phyloP scores from a whole-genome alignment of 2,329 filamentous ascomycete species.

The Knufia petricola region DNA sequence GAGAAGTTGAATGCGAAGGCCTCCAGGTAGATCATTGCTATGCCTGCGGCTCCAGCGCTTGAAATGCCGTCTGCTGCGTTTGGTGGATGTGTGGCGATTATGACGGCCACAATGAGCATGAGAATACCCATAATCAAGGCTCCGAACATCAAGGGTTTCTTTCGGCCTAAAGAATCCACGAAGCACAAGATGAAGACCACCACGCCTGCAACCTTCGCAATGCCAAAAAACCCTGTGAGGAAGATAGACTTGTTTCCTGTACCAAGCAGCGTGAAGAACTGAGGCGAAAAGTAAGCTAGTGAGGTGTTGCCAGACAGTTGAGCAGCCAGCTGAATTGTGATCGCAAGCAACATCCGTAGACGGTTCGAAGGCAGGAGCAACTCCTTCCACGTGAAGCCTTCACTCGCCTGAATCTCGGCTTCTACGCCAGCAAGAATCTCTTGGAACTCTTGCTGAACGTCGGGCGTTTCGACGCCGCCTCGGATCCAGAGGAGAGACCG shows the following conservation, averaged over 20 bases:
- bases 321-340: constrained; percentile 42
- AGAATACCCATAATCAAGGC: constrained; percentile 43
- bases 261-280: constrained; percentile 43
- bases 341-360: constrained; percentile 39
- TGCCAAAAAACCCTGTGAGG: constrained; percentile 45
- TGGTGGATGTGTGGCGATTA: constrained; percentile 39
- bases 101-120: constrained; percentile 44
- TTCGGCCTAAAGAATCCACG: constrained; percentile 42
- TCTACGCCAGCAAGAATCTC: constrained; percentile 38
- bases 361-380: constrained; percentile 39
- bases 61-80: constrained; percentile 25
- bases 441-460: constrained; percentile 28
- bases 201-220: constrained; percentile 43
- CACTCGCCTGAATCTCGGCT: constrained; percentile 37
- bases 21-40: constrained; percentile 44
- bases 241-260: constrained; percentile 39
- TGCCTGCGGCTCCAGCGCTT: constrained; percentile 37
- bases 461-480: constrained; percentile 34
- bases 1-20: constrained; percentile 35
- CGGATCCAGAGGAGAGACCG: constrained; percentile 44
- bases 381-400: constrained; percentile 40
- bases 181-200: constrained; percentile 40
- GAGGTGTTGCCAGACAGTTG: constrained; percentile 45
- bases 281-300: constrained; percentile 44
- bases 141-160: constrained; percentile 40